Evolutionary conservation across 768 basidiomycete species (phyloP), one percentile per base, ranked within the genome.

Genomic region (Calocera viscosa): DNA sequence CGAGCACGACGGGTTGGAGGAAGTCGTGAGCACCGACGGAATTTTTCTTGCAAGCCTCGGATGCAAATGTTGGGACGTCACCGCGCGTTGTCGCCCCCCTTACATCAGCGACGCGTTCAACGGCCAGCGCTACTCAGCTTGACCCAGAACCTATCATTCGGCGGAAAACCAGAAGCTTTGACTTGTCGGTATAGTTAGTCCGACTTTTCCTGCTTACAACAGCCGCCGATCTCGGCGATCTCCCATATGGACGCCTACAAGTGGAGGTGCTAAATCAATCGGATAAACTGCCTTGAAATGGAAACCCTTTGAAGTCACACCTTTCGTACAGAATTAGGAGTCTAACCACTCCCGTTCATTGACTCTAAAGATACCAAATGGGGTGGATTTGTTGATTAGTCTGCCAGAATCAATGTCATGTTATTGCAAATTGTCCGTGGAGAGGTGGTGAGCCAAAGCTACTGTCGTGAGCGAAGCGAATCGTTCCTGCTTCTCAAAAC

Each of bases 31-130:
- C 53, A 32, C 26, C 30, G 19, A 60, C 53, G 53, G 53, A 60
- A 60, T 60, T 60, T 60, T 60, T 60, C 53, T 60, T 28, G 14
- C 11, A 2, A 10, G 26, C 49, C 8, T 49, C 53, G 53, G 53
- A 60, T 12, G 53, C 53, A 60, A 60, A 16, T 60, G 14, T 60
- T 60, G 24, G 53, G 53, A 60, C 53, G 53, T 60, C 53, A 22
- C 30, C 11, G 53, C 53, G 53, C 22, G 53, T 60, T 2, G 24
- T 60, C 14, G 7, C 53, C 30, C 22, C 7, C 30, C 30, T 22
- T 16, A 28, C 53, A 2, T 26, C 10, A 30, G 53, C 53, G 30
- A 30, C 30, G 53, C 10, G 53, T 32, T 11, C 10, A 19, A 47
- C 8, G 8, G 10, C 53, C 2, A 19, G 19, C 26, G 7, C 24